phyloP scores from a whole-genome alignment of 2,329 filamentous ascomycete genomes.

The Gnomoniopsis sp. region DNA sequence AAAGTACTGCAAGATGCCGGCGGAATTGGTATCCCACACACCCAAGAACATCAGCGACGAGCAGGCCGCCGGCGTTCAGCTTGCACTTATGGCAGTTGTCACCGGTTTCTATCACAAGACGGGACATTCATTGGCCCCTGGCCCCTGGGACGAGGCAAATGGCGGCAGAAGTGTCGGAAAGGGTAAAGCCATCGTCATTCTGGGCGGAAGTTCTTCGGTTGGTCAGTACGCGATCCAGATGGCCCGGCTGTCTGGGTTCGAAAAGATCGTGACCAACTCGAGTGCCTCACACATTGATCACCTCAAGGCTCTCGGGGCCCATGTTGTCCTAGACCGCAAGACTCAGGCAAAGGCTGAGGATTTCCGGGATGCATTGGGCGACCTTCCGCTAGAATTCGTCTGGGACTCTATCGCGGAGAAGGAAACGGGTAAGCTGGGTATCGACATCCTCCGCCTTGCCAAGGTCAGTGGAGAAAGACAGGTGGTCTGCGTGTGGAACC shows the following conservation, averaged over 20 bases:
- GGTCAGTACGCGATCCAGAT: constrained; percentile 42
- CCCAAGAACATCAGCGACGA: constrained; percentile 26
- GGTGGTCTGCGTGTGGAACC: neutral
- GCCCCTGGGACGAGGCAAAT: constrained; percentile 6
- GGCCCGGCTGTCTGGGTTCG: constrained; percentile 36
- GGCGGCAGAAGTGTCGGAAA: constrained; percentile 9
- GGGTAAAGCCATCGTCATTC: neutral
- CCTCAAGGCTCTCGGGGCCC: constrained; percentile 18
- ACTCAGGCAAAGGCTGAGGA: constrained; percentile 21
- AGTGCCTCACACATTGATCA: constrained; percentile 32
- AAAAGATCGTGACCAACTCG: constrained; percentile 36
- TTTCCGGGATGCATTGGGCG: constrained; percentile 22
- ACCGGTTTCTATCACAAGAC: constrained; percentile 19
- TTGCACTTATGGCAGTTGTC: constrained; percentile 19
- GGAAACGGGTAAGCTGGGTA: neutral
- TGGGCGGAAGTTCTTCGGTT: constrained; percentile 26
- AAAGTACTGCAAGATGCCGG: constrained; percentile 29
- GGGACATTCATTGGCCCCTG: neutral
- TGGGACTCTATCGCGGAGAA: neutral
- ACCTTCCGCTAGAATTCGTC: neutral
- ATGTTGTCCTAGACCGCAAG: constrained; percentile 14
- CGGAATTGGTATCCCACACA: constrained; percentile 26
- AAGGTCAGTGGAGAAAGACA: neutral
- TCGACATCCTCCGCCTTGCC: neutral
- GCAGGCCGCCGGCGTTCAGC: constrained; percentile 25